These are phyloP conservation scores for Trichosporon coremiiforme DNA, from an alignment of 1,284 basidiomycete species.

Conservation along the genomic window DNA sequence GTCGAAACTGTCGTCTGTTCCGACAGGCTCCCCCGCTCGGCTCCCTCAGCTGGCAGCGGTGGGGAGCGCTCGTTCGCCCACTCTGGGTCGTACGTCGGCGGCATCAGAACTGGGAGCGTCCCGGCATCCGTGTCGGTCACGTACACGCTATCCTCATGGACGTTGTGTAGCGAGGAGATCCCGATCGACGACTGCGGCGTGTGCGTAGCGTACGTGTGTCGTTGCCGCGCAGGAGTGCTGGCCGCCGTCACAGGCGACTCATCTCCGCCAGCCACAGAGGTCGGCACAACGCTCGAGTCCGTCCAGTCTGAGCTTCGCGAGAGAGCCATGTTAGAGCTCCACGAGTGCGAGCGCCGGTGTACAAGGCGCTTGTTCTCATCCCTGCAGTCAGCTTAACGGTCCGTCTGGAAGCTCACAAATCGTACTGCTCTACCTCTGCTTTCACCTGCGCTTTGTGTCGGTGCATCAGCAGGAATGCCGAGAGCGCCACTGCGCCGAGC, in stretches of 20 bases:
- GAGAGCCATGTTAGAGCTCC: background rate
- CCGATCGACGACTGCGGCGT: background rate
- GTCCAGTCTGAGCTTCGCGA: background rate
- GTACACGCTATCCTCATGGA: background rate
- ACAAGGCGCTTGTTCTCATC: background rate
- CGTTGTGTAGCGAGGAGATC: background rate
- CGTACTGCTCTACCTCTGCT: background rate
- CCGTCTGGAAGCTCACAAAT: background rate
- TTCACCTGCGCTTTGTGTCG: background rate
- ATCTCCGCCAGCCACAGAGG: background rate
- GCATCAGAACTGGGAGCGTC: background rate
- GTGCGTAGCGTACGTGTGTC: background rate
- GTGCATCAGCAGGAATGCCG: background rate
- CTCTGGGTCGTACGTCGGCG: conserved; percentile 6
- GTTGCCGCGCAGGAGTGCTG: background rate
- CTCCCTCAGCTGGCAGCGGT: background rate
- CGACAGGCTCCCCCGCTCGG: background rate
- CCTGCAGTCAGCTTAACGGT: background rate
- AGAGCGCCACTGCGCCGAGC: background rate
- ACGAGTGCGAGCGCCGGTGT: background rate
- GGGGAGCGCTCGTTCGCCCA: background rate
- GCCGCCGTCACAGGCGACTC: background rate
- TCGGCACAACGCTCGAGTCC: background rate
- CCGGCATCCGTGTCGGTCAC: background rate
- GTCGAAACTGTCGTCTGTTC: too few species aligned